Evolutionary conservation across 1,284 basidiomycete genomes (phyloP), one percentile per base, ranked within the genome.

Genomic region (Fomitopsis palustris): DNA sequence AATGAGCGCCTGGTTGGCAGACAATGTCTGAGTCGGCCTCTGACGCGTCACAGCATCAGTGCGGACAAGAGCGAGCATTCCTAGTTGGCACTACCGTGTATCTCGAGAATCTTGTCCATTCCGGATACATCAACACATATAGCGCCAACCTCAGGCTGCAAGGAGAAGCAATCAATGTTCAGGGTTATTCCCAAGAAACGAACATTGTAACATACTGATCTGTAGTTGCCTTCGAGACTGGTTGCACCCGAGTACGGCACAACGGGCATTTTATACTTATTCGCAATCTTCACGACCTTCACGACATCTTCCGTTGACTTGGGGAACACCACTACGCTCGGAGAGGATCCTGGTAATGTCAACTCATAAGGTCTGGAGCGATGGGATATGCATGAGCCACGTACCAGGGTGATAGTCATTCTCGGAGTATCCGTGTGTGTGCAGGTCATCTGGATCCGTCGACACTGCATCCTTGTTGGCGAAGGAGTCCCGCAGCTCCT

Each of bases 31-130:
- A 86, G 68, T 96, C 93, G 8, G 81, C 82, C 73, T 88, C 90
- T 91, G 55, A 25, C 3, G 25, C 27, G 23, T 54, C 7, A 16
- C 33, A 21, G 12, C 16, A 31, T 17, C 19, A 12, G n/a, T 14
- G 19, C 23, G 55, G 43, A 17, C 55, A 53, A 29, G 43, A 17
- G 17, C n/a, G 21, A 31, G 19, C 27, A 57, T 64, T 19, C 67
- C 38, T 4, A 49, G 42, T 53, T 52, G 23, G 27, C 33, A 43
- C 29, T 19, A 88, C 90, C 87, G 68, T 94, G 83, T 53, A 95
- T 86, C 56, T 82, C 81, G 17, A 96, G 68, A 54, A 98, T 90
- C 61, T 84, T 82, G 72, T 95, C 85, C 96, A 98, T 98, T 14
- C 76, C 75, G 1, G 85, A 86, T 74, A 98, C 77, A 72, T 98